Base-by-base conservation (phyloP, 257 asterid genomes). In the Oldenlandia corymbosa region DNA sequence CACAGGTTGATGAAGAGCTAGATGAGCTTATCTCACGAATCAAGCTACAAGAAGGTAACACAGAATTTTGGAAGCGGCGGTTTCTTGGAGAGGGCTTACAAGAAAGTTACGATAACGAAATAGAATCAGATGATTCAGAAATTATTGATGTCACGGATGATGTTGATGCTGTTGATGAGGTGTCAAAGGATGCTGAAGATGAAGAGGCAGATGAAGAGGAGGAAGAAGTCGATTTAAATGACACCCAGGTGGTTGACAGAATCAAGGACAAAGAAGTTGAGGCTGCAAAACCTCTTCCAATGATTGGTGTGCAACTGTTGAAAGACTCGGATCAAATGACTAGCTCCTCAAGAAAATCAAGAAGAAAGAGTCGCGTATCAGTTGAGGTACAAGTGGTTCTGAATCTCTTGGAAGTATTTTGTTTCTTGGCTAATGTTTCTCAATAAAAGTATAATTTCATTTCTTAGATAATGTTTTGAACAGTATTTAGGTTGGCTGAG, bases 21-120 rank as follows among this genome's bases (percentile, higher is more conserved):
- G 99, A 92, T 72, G 97, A 85, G 71, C 68, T 92, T 67, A 89
- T 92, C 66, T 90, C 97, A 64, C 83, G 95, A 71, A 92, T 92
- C 64, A 89, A 85, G 84, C 79, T 89, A 83, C 74, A 92, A 42
- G 99, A 92, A 78, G 99, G 99, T 66, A 75, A 92, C 76, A 92
- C 99, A 66, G 99, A 92, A 81, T 92, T 87, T 80, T 92, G 99
- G 99, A 85, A 74, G 62, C 85, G 91, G 45, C 97, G 99, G 72
- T 92, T 92, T 74, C 88, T 92, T 71, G 99, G 97, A 66, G 99
- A 92, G 81, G 95, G 79, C 75, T 76, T 87, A 55, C 81, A 76
- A 62, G 88, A 80, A 70, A 84, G 74, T 78, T 77, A 83, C 60
- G 84, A 75, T 75, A 80, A 84, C 68, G 85, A 77, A 43, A 50